phyloP scores from a whole-genome alignment of 2,329 filamentous ascomycete genomes.

The Fusarium protoensiforme region DNA sequence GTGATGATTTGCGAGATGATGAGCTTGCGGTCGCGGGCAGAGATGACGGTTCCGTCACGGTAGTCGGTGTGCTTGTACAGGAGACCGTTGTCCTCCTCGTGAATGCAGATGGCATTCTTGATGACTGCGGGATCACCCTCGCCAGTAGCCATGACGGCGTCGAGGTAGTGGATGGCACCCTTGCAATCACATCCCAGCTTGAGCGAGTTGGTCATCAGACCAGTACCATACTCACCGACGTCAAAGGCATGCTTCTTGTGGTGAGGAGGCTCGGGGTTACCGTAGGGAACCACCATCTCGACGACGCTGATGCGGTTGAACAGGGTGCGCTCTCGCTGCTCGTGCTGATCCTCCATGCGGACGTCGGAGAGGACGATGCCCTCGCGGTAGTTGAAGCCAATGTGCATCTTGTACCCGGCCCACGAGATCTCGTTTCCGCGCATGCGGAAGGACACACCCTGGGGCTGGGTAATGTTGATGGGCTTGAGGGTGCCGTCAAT shows the following conservation, averaged over 20 bases:
- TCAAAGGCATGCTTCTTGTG: constrained; percentile 86
- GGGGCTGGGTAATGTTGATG: constrained; percentile 53
- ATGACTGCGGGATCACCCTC: constrained; percentile 81
- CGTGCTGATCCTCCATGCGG: constrained; percentile 66
- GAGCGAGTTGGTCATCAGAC: constrained; percentile 88
- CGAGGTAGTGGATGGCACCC: constrained; percentile 90
- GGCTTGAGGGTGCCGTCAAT: constrained; percentile 50
- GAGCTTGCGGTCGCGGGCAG: constrained; percentile 67
- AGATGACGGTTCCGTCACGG: constrained; percentile 67
- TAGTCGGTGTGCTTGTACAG: constrained; percentile 74
- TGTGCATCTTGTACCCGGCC: constrained; percentile 76
- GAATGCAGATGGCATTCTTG: constrained; percentile 95
- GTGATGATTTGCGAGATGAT: constrained; percentile 74
- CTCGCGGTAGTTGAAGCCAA: constrained; percentile 79
- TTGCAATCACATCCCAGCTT: constrained; percentile 87
- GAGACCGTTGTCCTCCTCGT: constrained; percentile 68
- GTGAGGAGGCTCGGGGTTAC: constrained; percentile 82
- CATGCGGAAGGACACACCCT: constrained; percentile 59
- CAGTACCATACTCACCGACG: constrained; percentile 82
- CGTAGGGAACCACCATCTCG: constrained; percentile 80
- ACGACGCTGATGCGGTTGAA: constrained; percentile 75
- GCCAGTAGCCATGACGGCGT: constrained; percentile 87
- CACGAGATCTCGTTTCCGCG: constrained; percentile 61
- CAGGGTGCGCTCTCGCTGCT: constrained; percentile 61
- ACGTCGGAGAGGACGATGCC: constrained; percentile 77